Conservation (phyloP, 257 asterid genomes). For the Ophiorrhiza pumila region DNA sequence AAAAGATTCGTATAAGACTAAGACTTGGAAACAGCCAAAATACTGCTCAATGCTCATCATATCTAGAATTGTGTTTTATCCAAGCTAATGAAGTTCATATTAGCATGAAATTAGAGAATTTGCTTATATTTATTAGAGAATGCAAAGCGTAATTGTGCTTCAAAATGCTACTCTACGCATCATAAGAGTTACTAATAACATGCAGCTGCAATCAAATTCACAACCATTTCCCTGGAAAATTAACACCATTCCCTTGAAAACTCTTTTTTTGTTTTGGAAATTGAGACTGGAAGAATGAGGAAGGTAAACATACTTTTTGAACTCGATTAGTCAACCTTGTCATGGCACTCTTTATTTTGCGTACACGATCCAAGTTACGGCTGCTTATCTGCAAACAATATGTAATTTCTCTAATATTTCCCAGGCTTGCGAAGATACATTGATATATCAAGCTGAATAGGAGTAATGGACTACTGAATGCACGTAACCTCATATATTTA, state of each 20-base stretch:
- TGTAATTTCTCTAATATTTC: background rate
- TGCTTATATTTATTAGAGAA: background rate
- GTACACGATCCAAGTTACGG: conserved; percentile 83
- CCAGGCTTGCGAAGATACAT: background rate
- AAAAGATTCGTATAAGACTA: background rate
- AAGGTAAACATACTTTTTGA: conserved; percentile 72
- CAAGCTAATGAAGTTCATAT: too few species aligned
- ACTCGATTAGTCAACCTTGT: conserved; percentile 80
- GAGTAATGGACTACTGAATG: too few species aligned
- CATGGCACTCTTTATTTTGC: conserved; percentile 78
- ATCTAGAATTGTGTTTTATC: too few species aligned
- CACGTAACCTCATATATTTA: background rate
- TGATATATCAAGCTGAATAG: background rate
- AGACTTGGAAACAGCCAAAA: background rate
- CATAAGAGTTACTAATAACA: background rate
- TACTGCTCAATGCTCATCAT: too few species aligned
- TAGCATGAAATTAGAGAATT: too few species aligned
- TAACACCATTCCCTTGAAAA: background rate
- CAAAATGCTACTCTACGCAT: background rate
- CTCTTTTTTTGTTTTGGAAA: background rate
- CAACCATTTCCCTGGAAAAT: background rate
- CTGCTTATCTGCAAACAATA: conserved; percentile 61
- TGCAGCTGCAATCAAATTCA: background rate
- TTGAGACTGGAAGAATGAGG: background rate
- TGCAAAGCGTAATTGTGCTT: background rate